A percentile compares a stretch with the other conserved stretches of the same genome.
Evolutionary conservation across 352 stramenopile genomes (phyloP).

Genomic region (Pythium sukuiense): DNA sequence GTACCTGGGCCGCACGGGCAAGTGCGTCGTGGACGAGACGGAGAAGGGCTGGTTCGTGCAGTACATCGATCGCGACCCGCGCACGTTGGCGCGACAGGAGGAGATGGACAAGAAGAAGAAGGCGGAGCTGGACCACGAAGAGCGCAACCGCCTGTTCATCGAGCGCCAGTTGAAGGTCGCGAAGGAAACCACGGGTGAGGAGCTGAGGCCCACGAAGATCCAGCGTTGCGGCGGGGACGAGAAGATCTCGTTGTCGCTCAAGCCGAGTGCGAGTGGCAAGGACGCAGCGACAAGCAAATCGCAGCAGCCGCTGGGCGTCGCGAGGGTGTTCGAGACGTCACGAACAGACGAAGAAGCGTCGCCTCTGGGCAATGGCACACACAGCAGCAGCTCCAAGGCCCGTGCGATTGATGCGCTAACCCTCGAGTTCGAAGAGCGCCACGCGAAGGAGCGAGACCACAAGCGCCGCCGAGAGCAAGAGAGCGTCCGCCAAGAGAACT

Average conservation of each 20-base stretch:
- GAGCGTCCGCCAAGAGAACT: conserved; percentile 79
- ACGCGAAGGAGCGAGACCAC: conserved; percentile 13
- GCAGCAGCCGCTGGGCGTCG: not conserved
- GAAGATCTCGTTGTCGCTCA: conserved; percentile 40
- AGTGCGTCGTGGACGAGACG: conserved; percentile 97
- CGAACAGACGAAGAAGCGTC: not conserved
- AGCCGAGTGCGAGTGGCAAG: conserved; percentile 7
- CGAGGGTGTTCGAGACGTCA: conserved; percentile 13
- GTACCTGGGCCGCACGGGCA: conserved; percentile 97
- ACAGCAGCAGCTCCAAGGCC: conserved; percentile 6
- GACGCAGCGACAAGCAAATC: conserved; percentile 9
- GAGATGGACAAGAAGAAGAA: conserved; percentile 85
- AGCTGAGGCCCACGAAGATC: conserved; percentile 62
- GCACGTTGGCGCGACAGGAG: conserved; percentile 87
- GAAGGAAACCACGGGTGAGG: conserved; percentile 30
- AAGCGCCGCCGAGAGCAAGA: conserved; percentile 51
- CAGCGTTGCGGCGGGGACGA: conserved; percentile 39
- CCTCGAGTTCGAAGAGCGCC: conserved; percentile 24
- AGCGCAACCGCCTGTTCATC: conserved; percentile 77
- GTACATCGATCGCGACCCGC: conserved; percentile 94
- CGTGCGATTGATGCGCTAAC: conserved; percentile 23
- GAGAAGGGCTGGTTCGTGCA: conserved; percentile 98
- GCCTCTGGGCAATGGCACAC: not conserved
- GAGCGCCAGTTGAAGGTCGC: conserved; percentile 75
- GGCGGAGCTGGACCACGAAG: conserved; percentile 90